Conservation (phyloP, 257 asterid genomes). For the Solanum megistacrolobum region DNA sequence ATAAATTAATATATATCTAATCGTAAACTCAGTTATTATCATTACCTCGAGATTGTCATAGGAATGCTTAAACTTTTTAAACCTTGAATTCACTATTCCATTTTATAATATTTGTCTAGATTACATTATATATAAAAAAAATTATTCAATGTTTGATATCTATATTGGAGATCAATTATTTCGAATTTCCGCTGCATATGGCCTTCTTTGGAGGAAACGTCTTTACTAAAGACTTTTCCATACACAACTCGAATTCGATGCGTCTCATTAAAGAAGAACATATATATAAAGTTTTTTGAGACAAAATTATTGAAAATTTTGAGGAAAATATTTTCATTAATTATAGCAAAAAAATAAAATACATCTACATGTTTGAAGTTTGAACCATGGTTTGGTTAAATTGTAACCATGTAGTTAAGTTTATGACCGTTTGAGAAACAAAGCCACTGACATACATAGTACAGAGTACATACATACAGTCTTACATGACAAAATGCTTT, state of each 20-base stretch:
- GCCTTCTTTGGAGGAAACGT: accelerated
- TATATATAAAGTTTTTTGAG: not conserved
- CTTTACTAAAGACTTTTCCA: not conserved
- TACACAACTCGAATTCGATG: not conserved
- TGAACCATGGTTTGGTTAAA: conserved; percentile 13
- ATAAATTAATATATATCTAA: too few species aligned
- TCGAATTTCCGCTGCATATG: accelerated
- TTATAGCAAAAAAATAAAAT: too few species aligned
- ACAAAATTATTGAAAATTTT: not conserved
- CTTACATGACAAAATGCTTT: conserved; percentile 11
- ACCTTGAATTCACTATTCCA: too few species aligned
- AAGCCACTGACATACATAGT: not conserved
- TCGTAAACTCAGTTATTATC: too few species aligned
- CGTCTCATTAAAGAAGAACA: too few species aligned
- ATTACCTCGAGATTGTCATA: too few species aligned
- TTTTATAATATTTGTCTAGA: too few species aligned
- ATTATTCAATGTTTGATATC: too few species aligned
- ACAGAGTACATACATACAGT: not conserved
- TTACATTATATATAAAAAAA: too few species aligned
- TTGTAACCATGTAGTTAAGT: conserved; percentile 4
- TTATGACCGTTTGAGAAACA: conserved; percentile 23
- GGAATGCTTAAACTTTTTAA: too few species aligned
- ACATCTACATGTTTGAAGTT: not conserved
- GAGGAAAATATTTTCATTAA: not conserved
- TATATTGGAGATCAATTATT: too few species aligned